Conservation (phyloP, 768 basidiomycete genomes). For the Ramaria rubella region DNA sequence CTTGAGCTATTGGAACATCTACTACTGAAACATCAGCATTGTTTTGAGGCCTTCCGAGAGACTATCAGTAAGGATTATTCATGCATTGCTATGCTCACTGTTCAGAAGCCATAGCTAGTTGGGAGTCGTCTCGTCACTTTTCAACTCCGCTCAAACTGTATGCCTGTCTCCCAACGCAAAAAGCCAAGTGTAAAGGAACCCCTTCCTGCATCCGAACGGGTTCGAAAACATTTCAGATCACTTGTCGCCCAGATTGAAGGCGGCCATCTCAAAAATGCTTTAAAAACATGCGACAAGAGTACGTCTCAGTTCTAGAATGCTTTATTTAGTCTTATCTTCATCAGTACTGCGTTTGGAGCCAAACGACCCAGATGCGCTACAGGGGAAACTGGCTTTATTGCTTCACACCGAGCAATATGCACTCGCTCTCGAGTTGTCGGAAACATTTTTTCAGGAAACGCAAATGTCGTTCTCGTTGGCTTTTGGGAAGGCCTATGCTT, state of each 20-base stretch:
- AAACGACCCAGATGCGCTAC: conserved; percentile 60
- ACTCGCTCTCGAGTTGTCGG: conserved; percentile 52
- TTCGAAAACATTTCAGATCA: conserved; percentile 65
- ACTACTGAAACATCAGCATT: neutral
- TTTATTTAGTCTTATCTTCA: conserved; percentile 19
- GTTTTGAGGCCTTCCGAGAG: neutral
- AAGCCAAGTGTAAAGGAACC: conserved; percentile 24
- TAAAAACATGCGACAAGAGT: conserved; percentile 93
- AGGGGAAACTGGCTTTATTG: conserved; percentile 82
- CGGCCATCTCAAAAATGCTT: conserved; percentile 77
- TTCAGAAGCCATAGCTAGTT: conserved; percentile 1
- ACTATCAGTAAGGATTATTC: neutral
- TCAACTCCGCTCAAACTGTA: conserved; percentile 5
- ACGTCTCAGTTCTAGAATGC: conserved; percentile 24
- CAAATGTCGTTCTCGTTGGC: conserved; percentile 17
- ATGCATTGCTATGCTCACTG: neutral
- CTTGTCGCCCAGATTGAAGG: conserved; percentile 85
- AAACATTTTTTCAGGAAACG: neutral
- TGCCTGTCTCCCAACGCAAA: conserved; percentile 13
- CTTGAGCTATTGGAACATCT: conserved; percentile 2
- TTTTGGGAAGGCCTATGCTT: conserved; percentile 75
- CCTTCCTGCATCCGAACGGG: conserved; percentile 26
- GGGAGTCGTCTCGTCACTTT: neutral
- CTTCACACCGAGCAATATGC: conserved; percentile 82
- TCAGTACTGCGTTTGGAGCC: conserved; percentile 69